phyloP scores from a whole-genome alignment of 108 stramenopile genomes.

The Fistulifera solaris region DNA sequence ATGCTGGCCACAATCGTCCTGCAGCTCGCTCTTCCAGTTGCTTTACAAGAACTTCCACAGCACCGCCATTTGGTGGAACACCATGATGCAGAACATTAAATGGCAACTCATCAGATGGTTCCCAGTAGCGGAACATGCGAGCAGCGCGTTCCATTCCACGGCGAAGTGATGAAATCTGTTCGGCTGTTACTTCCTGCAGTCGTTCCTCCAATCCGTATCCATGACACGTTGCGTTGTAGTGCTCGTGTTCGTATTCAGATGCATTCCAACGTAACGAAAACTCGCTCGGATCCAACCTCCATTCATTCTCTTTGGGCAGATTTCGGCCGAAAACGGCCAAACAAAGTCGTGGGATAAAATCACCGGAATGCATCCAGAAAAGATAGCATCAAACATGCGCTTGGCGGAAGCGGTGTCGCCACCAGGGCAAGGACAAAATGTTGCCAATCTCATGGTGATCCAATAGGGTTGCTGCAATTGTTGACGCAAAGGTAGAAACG shows the following conservation, averaged over 20 bases:
- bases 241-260: conserved; percentile 4
- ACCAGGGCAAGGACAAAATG: conserved; percentile 38
- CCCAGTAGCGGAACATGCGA: conserved; percentile 18
- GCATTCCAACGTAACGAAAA: conserved; percentile 19
- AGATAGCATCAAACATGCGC: conserved; percentile 43
- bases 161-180: conserved; percentile 13
- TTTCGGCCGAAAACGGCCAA: conserved; percentile 19
- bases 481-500: background rate
- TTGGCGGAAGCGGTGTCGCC: conserved; percentile 51
- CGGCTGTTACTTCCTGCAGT: conserved; percentile 16
- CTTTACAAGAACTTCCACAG: conserved; percentile 17
- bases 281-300: conserved; percentile 10
- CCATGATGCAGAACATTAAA: conserved; percentile 19
- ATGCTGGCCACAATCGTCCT: conserved; percentile 21
- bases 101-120: background rate
- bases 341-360: conserved; percentile 34
- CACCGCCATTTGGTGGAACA: conserved; percentile 29
- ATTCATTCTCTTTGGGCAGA: background rate
- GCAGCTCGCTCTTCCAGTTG: conserved; percentile 27
- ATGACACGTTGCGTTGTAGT: conserved; percentile 9
- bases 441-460: conserved; percentile 18
- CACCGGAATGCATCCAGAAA: conserved; percentile 48
- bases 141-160: conserved; percentile 14
- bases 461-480: conserved; percentile 6
- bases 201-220: background rate